Evolutionary conservation across 257 asterid genomes (phyloP).

Genomic region (Voacanga thouarsii): DNA sequence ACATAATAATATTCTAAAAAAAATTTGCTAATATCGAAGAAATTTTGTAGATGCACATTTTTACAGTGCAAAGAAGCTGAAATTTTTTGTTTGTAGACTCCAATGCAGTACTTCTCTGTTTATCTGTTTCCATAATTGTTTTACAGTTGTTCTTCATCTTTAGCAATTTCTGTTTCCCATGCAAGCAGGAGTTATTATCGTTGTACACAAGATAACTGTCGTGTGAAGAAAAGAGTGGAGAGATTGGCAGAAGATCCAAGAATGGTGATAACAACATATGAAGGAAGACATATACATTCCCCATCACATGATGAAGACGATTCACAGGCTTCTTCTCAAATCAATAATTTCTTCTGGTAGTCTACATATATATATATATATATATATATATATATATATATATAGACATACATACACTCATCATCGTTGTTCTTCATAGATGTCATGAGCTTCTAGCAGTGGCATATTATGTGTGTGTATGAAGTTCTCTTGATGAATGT

Average conservation of each 20-base stretch:
- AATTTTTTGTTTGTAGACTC: too few relatives aligned
- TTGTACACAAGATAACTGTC: slow-evolving; percentile 85
- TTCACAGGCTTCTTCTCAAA: slow-evolving; percentile 49
- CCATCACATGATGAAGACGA: slow-evolving; percentile 81
- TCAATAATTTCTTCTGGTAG: slow-evolving; percentile 66
- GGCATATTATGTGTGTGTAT: not conserved
- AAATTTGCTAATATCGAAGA: too few relatives aligned
- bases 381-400: not conserved
- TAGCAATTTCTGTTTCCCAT: not conserved
- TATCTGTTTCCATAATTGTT: too few relatives aligned
- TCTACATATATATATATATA: not conserved
- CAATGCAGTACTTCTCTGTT: too few relatives aligned
- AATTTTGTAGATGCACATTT: too few relatives aligned
- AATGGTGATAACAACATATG: slow-evolving; percentile 94
- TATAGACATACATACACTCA: not conserved
- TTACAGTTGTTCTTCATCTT: not conserved
- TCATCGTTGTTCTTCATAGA: not conserved
- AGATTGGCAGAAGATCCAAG: slow-evolving; percentile 90
- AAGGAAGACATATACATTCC: slow-evolving; percentile 84
- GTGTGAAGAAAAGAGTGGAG: slow-evolving; percentile 87
- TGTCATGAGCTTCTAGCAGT: not conserved
- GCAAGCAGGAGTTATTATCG: slow-evolving; percentile 81
- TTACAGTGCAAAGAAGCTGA: too few relatives aligned
- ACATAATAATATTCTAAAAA: too few relatives aligned
- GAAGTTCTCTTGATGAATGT: not conserved